These are phyloP conservation scores for Cladosporium sp. DNA, from an alignment of 2,329 filamentous ascomycete species.

Conservation along the genomic window DNA sequence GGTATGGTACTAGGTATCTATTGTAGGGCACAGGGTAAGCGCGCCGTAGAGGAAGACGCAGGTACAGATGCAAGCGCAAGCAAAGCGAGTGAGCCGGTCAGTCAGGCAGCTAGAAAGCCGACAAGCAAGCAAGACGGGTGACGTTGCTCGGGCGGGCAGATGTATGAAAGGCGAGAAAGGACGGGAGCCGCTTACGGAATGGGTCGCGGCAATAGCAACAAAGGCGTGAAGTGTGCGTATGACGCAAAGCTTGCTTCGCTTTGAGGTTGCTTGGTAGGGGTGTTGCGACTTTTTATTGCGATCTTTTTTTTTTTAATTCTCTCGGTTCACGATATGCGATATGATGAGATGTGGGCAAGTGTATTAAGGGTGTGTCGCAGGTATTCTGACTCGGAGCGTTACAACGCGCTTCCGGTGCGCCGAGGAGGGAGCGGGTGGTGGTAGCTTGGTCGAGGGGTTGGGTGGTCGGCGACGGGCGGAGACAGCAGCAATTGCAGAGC, in stretches of 20 bases:
- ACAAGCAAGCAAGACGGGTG: not conserved
- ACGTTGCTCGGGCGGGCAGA: conserved; percentile 6
- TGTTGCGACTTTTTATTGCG: no score
- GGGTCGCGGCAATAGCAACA: conserved; percentile 1
- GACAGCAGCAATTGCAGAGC: not conserved
- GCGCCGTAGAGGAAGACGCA: no score
- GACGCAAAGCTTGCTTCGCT: no score
- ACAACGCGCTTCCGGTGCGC: conserved; percentile 10
- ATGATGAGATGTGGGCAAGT: not conserved
- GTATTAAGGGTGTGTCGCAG: not conserved
- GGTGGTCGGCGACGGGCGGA: not conserved
- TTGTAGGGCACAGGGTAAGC: not conserved
- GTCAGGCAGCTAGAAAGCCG: no score
- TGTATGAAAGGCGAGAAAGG: conserved; percentile 1
- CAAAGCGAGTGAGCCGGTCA: no score
- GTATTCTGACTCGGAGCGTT: conserved; percentile 6
- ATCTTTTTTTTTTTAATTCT: no score
- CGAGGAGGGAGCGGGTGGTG: not conserved
- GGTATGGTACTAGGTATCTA: not conserved
- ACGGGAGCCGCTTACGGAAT: conserved; percentile 7
- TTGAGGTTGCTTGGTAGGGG: no score
- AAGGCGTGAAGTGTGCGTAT: conserved; percentile 1
- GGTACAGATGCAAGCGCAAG: no score
- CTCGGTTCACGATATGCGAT: not conserved
- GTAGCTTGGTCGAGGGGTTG: not conserved